Base-by-base conservation (phyloP, 371 early-diverging fungal genomes). In the Rhizopus arrhizus region DNA sequence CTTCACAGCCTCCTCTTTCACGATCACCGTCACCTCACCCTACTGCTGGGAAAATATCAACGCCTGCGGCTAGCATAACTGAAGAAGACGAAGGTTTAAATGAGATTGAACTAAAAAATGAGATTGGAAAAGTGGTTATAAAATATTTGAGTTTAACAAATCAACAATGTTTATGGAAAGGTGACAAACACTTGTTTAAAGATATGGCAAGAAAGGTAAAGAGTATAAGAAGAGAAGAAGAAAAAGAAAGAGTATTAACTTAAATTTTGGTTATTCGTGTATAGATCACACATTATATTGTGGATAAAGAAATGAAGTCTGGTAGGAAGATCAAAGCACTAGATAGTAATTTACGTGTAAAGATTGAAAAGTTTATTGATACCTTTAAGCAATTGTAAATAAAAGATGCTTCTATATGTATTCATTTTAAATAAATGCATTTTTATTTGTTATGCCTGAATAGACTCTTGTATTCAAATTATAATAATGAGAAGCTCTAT, bases 201-300 rank as follows among this genome's bases (percentile, higher is more conserved):
- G 71, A 73, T 41, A 49, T 76, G 3, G 73, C 73, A 15, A 62
- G 77, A 58, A 76, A 70, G 70, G 75, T 75, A 67, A 56, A n/a
- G 6, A 29, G 52, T 9, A 33, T 16, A 31, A 8, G 36, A 45
- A 36, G 9, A n/a, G n/a, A n/a, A n/a, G n/a, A n/a, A n/a, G n/a
- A n/a, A n/a, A n/a, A 34, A 0, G 9, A 6, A 28, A 31, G 3
- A 22, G 42, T 40, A n/a, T 16, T 35, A 41, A 9, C 10, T 53
- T 56, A 15, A 22, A 22, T 22, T 22, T 22, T 22, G 22, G 22
- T 22, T 22, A 22, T 22, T 22, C 22, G 2, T 34, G 33, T 9
- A 9, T 64, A 74, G 73, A 64, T 76, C 13, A 76, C 77, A 28
- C 77, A 76, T 58, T 73, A 76, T 58, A 69, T 76, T 56, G 77